Evolutionary conservation across 768 basidiomycete genomes (phyloP).

Genomic region (Tricholoma terreum): DNA sequence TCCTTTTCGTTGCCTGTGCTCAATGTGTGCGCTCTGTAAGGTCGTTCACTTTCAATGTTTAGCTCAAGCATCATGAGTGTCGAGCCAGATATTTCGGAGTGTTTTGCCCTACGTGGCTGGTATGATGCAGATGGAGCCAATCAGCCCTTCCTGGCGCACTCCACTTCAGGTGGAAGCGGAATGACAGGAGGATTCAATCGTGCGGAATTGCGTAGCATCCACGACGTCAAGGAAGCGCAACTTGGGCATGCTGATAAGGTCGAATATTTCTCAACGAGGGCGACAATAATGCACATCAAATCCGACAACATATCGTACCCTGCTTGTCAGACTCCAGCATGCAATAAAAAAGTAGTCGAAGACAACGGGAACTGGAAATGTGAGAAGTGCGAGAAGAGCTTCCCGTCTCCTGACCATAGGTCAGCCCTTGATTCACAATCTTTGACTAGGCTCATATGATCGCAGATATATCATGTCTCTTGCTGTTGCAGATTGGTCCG

Average conservation of each 20-base stretch:
- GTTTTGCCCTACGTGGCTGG: slow-evolving; percentile 88
- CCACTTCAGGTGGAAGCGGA: slow-evolving; percentile 40
- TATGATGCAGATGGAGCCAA: slow-evolving; percentile 70
- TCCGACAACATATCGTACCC: slow-evolving; percentile 81
- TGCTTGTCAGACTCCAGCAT: slow-evolving; percentile 75
- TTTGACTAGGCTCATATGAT: background rate
- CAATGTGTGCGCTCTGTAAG: slow-evolving; percentile 34
- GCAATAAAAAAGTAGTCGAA: slow-evolving; percentile 88
- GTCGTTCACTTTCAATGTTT: slow-evolving; percentile 81
- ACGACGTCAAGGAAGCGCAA: slow-evolving; percentile 75
- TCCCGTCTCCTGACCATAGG: slow-evolving; percentile 76
- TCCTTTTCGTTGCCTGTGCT: background rate
- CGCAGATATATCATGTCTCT: slow-evolving; percentile 76
- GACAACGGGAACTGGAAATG: slow-evolving; percentile 77
- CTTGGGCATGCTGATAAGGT: slow-evolving; percentile 73
- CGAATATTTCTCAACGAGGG: slow-evolving; percentile 78
- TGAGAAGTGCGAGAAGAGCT: slow-evolving; percentile 84
- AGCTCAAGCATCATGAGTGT: slow-evolving; percentile 78
- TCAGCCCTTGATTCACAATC: slow-evolving; percentile 32
- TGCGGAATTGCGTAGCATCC: slow-evolving; percentile 66
- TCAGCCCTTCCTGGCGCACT: slow-evolving; percentile 70
- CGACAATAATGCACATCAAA: slow-evolving; percentile 87
- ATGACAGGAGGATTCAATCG: slow-evolving; percentile 54
- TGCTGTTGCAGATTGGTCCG: slow-evolving; percentile 87
- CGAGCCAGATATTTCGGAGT: slow-evolving; percentile 91